Evolutionary conservation across 305 asterid species (phyloP), one percentile per base, ranked within the genome.

Genomic region (Solanum hybrid): DNA sequence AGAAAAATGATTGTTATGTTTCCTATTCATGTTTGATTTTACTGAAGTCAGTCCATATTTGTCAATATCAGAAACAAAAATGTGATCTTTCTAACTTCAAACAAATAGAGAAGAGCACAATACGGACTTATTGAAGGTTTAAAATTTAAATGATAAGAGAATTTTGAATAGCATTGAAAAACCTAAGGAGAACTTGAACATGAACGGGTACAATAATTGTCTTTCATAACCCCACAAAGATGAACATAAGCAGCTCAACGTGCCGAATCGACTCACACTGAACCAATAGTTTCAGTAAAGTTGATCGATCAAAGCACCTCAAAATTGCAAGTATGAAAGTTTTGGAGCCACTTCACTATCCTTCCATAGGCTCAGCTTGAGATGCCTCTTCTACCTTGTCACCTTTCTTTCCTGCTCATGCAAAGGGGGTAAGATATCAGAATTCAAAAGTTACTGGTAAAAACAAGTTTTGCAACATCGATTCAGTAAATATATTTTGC

Each of bases 341-440:
- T 68, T 24, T n/a, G 61, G 79, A 36, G 24, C 65, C 79, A 89
- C 31, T 89, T 57, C 79, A 3, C 27, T 79, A 81, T 57, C 86
- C 90, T 82, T 79, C 90, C 26, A 61, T 89, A 7, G 90, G 87
- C 65, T 89, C 87, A 14, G 90, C 45, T 45, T 79, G 78, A 38
- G 77, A 41, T 22, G 90, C 26, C 87, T 79, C 87, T 79, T 89
- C 90, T 51, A 45, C 27, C 79, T 89, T 89, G 73, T 89, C 87
- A 3, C 79, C 87, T 79, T 89, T 89, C 79, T 78, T 89, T 7
- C 87, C 90, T 89, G 90, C 87, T 33, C 87, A 24, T 57, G 87
- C 36, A 78, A 12, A 14, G 37, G 36, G 11, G 61, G 24, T 31
- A 73, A 22, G 26, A 78, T 6, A 57, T 38, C 26, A 87, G 61